Percentiles rank a stretch among this genome's conserved stretches.
phyloP scores from a whole-genome alignment of 768 basidiomycete species.

The Paxillus involutus region DNA sequence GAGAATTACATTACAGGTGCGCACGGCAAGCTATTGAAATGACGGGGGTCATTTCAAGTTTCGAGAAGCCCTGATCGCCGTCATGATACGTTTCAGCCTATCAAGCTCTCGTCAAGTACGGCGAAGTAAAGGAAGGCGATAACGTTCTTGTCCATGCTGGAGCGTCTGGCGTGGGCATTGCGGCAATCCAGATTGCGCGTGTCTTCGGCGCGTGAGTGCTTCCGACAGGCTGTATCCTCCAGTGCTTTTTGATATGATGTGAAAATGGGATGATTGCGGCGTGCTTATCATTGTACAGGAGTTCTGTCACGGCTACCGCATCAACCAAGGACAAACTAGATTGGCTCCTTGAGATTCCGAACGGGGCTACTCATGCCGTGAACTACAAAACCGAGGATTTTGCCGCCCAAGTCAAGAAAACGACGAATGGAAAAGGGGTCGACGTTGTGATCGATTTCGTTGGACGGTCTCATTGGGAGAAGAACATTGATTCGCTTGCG shows the following conservation, averaged over 20 bases:
- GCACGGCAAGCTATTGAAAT: constrained; percentile 14
- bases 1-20: constrained; percentile 87
- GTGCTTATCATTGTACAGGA: constrained; percentile 37
- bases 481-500: constrained; percentile 70
- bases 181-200: constrained; percentile 86
- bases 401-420: constrained; percentile 64
- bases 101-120: constrained; percentile 65
- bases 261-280: background rate
- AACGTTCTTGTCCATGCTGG: constrained; percentile 88
- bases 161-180: constrained; percentile 86
- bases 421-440: constrained; percentile 69
- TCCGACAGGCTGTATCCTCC: background rate
- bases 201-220: constrained; percentile 65
- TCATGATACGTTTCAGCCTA: constrained; percentile 40
- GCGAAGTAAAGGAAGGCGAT: constrained; percentile 66
- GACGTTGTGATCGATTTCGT: constrained; percentile 87
- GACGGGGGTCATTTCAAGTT: background rate
- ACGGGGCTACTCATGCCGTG: constrained; percentile 70
- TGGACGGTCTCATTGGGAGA: constrained; percentile 69
- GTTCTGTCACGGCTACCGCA: constrained; percentile 79
- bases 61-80: constrained; percentile 5
- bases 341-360: constrained; percentile 65
- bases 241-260: background rate
- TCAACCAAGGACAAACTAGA: constrained; percentile 82
- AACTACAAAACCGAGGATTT: constrained; percentile 90